phyloP scores from a whole-genome alignment of 768 basidiomycete genomes.

The Amyloporia xantha region DNA sequence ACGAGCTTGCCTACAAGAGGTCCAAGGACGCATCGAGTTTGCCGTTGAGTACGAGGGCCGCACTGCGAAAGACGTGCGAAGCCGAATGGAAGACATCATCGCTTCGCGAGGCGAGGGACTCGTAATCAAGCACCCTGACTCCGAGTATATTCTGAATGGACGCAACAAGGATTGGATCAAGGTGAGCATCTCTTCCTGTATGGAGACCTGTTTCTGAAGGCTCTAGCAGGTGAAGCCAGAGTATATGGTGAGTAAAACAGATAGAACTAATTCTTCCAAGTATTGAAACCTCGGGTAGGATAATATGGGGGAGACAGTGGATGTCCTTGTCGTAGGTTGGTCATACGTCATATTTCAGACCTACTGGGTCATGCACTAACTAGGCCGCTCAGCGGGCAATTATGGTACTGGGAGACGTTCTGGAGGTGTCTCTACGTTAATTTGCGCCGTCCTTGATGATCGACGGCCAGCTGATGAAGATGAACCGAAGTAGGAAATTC shows the following conservation, averaged over 20 bases:
- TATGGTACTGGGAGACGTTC: constrained; percentile 84
- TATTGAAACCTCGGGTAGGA: too few species aligned
- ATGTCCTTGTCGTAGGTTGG: constrained; percentile 84
- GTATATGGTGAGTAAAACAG: constrained; percentile 58
- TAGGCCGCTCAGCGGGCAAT: constrained; percentile 54
- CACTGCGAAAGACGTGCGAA: constrained; percentile 75
- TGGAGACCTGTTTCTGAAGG: not conserved
- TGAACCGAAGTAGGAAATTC: constrained; percentile 54
- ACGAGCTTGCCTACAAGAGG: constrained; percentile 54
- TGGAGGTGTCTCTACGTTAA: constrained; percentile 82
- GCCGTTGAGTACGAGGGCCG: constrained; percentile 64
- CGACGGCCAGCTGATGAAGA: constrained; percentile 47
- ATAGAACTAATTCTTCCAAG: too few species aligned
- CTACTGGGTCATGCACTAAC: not conserved
- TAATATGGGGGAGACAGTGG: constrained; percentile 88
- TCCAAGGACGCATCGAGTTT: constrained; percentile 79
- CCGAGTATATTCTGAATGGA: constrained; percentile 80
- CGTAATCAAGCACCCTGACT: constrained; percentile 80
- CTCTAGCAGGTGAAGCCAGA: constrained; percentile 67
- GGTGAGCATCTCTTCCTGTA: constrained; percentile 28
- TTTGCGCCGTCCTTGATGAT: constrained; percentile 87
- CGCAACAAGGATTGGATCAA: constrained; percentile 94
- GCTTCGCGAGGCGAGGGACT: constrained; percentile 85
- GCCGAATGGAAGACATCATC: constrained; percentile 78
- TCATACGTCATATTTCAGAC: not conserved